These are phyloP conservation scores for Hyphodiscus sp. DNA, from an alignment of 2,329 filamentous ascomycete species.

Conservation along the genomic window DNA sequence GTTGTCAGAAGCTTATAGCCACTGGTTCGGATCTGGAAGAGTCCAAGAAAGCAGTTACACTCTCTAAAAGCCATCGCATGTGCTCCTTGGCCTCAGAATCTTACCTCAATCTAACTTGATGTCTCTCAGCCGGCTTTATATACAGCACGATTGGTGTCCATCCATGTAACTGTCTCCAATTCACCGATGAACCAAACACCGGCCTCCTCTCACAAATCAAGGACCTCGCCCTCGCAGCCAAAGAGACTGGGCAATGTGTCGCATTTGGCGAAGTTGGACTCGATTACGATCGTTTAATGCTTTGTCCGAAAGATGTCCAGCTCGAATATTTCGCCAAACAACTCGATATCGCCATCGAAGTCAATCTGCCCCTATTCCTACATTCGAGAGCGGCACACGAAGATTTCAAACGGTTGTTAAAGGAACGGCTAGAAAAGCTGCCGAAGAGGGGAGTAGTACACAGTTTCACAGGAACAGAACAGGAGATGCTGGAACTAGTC, in stretches of 20 bases:
- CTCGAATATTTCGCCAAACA: constrained; percentile 80
- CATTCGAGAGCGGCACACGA: constrained; percentile 82
- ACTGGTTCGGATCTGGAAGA: constrained; percentile 84
- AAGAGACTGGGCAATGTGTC: constrained; percentile 40
- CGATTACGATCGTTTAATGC: constrained; percentile 87
- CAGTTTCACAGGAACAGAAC: constrained; percentile 83
- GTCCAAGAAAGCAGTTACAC: constrained; percentile 64
- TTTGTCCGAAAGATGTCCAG: constrained; percentile 73
- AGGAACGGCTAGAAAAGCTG: constrained; percentile 55
- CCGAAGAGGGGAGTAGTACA: constrained; percentile 81
- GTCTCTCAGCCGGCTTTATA: constrained; percentile 61
- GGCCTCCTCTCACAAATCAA: constrained; percentile 51
- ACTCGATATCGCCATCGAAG: constrained; percentile 30
- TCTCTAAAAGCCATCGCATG: constrained; percentile 70
- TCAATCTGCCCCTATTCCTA: constrained; percentile 82
- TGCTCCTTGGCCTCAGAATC: constrained; percentile 11
- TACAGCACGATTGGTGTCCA: constrained; percentile 93
- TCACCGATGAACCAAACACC: constrained; percentile 51
- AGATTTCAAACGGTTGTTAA: constrained; percentile 74
- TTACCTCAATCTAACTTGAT: constrained; percentile 13
- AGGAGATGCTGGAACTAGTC: constrained; percentile 77
- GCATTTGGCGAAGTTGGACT: constrained; percentile 95
- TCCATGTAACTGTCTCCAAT: constrained; percentile 78
- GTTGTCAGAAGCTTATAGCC: constrained; percentile 85
- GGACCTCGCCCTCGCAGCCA: constrained; percentile 51